Evolutionary conservation across 2,329 filamentous ascomycete genomes (phyloP).

Genomic region (Apiospora aurea): DNA sequence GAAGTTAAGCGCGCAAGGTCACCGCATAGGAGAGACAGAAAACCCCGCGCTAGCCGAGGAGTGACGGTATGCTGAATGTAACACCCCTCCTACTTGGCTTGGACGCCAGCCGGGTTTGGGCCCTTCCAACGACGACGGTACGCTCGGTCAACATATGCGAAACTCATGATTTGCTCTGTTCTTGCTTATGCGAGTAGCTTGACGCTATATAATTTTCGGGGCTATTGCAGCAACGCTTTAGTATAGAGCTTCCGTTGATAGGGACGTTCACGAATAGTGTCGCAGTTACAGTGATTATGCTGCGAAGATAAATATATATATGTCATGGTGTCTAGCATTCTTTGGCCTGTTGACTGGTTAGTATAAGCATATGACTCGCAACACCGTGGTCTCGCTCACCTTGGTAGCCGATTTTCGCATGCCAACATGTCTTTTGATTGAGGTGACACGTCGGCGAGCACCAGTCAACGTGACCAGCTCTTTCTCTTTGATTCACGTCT

Average conservation of each 20-base stretch:
- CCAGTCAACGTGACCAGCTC: neutral
- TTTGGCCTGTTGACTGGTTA: neutral
- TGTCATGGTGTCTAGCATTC: neutral
- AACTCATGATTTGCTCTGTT: too few species aligned
- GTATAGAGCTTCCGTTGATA: neutral
- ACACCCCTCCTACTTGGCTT: too few species aligned
- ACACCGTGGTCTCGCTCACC: constrained; percentile 28
- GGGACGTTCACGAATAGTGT: neutral
- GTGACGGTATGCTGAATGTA: too few species aligned
- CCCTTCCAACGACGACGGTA: too few species aligned
- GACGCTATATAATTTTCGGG: neutral
- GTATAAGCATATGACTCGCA: neutral
- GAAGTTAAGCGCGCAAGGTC: too few species aligned
- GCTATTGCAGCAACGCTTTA: neutral
- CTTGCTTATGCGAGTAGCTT: too few species aligned
- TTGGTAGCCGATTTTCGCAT: constrained; percentile 28
- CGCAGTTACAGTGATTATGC: neutral
- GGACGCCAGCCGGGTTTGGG: too few species aligned
- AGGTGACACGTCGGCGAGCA: constrained; percentile 12
- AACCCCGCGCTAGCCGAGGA: too few species aligned
- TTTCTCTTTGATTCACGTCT: neutral
- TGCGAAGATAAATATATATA: neutral
- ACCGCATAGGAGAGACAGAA: too few species aligned
- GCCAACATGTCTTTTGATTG: constrained; percentile 41
- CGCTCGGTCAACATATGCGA: too few species aligned